Evolutionary conservation across 176 grass and related monocot genomes (phyloP).

Genomic region (Hsuehochloa calcarea): DNA sequence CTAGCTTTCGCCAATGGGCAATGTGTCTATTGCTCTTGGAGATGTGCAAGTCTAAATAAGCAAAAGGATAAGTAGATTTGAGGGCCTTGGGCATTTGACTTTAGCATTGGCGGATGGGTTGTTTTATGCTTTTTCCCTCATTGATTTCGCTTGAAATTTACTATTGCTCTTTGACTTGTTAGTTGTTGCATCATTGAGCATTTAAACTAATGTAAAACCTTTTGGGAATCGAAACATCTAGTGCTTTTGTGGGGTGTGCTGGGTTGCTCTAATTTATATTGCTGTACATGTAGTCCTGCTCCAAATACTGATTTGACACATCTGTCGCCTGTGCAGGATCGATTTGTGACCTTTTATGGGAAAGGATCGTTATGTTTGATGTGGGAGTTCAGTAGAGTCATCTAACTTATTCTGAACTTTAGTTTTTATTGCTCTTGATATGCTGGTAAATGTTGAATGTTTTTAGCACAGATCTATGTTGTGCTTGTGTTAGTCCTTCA

Average conservation of each 20-base stretch:
- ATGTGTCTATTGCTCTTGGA: not conserved
- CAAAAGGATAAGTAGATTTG: not conserved
- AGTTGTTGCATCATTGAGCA: not conserved
- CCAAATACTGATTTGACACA: slow-evolving; percentile 1
- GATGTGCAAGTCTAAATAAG: not conserved
- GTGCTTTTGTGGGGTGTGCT: not conserved
- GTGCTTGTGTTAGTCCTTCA: not conserved
- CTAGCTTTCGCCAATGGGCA: not conserved
- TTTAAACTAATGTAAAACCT: not conserved
- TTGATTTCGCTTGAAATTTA: not conserved
- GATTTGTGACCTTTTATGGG: not conserved
- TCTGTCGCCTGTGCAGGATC: not conserved
- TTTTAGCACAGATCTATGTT: not conserved
- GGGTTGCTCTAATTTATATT: not conserved
- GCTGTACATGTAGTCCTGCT: not conserved
- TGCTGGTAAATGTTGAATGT: not conserved
- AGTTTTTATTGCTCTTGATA: not conserved
- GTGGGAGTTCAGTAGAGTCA: not conserved
- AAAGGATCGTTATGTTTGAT: not conserved
- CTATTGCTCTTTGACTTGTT: not conserved
- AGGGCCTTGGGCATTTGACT: not conserved
- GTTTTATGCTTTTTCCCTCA: not conserved
- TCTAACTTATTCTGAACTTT: not conserved
- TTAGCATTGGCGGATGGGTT: not conserved
- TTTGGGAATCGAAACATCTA: not conserved